Evolutionary conservation across 768 basidiomycete species (phyloP), one percentile per base, ranked within the genome.

Genomic region (Harrya chromipes): DNA sequence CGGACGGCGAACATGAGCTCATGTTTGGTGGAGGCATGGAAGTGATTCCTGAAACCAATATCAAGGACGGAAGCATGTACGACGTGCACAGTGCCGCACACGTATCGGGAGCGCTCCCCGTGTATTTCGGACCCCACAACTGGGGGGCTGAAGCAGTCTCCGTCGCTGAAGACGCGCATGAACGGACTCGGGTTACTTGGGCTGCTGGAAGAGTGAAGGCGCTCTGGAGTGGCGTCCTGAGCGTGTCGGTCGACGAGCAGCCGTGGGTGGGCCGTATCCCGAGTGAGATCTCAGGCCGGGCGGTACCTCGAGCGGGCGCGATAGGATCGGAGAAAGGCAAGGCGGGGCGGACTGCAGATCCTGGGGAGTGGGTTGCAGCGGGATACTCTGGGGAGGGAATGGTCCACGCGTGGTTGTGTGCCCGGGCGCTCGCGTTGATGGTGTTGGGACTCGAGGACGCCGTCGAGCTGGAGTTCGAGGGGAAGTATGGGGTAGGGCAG

Each of bases 221-320:
- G 6, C 58, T 72, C 3, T 88, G 86, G 86, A 78, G 79, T 39
- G 86, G 86, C 3, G 72, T 87, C 5, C 53, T 87, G 38, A 83
- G 79, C 2, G 53, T 80, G 4, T 87, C 86, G 0, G 74, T 74
- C 12, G 87, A 88, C 54, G 66, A 70, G 37, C 63, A 71, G 60
- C 86, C 86, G 4, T 88, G 87, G 87, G 83, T 87, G 33, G 87
- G 86, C 13, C 72, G 82, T 11, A 67, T 88, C 40, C 83, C 83
- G 1, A 53, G 53, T 17, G 65, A 55, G 20, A 64, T 85, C 10
- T 70, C 84, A 0, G 74, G 76, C 4, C 69, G 83, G 23, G 50
- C 50, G 1, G 52, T 55, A 38, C 66, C 69, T 12, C 36, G 42
- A 16, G 26, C 24, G 4, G 34, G 27, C 7, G 26, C 19, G 40